Base-by-base conservation (phyloP, 2,329 filamentous ascomycete genomes). In the Aspergillus thermomutatus region DNA sequence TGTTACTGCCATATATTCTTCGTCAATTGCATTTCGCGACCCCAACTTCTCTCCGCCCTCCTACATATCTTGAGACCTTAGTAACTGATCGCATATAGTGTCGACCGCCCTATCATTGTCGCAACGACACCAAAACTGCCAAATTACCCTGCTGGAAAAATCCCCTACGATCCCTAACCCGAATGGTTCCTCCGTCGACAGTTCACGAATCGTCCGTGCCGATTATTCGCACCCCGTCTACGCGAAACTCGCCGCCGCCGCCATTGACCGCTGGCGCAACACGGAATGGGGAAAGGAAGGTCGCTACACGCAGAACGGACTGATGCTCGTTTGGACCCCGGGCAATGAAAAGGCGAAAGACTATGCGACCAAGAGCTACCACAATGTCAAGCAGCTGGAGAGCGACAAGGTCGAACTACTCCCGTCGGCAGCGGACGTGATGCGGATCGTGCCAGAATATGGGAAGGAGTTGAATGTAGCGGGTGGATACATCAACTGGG, bases 191-290 rank as follows among this genome's bases (percentile, higher is more conserved):
- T 83, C 81, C 60, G 80, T 86, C 59, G 85, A 87, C 69, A 78
- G 78, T 48, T 85, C 82, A 23, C 83, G 85, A 55, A 87, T 87
- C 62, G 79, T 87, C 50, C 80, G 85, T 34, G 81, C 87, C 40
- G 93, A 97, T 79, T 97, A 97, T 69, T 87, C 90, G 4, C 87
- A 93, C 68, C 77, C 84, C 0, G 83, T 87, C 23, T 97, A 97
- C 74, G 84, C 91, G 5, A 77, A 80, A 17, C 84, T 97, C 48
- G 91, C 88, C 21, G 81, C 84, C 19, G 79, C 84, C 37, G 91
- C 92, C 1, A 89, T 90, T 67, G 73, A 80, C 86, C 90, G 84
- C 88, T 65, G 81, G 81, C 65, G 83, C 82, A 70, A 73, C 49
- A 75, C 74, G 11, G 70, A 70, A 59, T 79, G 76, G 76, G 77